A percentile compares a stretch with the other conserved stretches of the same genome.
These are phyloP conservation scores for Citrus mangshanensis DNA, from an alignment of 345 rosid genomes.

Conservation along the genomic window DNA sequence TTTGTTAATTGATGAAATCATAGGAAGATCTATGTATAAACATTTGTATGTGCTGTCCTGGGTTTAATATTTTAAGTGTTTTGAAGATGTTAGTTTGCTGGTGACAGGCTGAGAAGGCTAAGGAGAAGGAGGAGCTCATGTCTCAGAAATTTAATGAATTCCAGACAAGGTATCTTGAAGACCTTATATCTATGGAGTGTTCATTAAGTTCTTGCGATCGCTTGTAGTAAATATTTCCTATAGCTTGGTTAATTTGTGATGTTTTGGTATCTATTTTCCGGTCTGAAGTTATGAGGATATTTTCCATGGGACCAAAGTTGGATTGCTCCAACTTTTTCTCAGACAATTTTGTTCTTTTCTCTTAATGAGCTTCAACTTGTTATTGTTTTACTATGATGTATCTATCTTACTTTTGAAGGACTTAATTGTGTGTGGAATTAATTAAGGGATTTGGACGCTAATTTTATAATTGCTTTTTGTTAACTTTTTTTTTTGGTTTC, in stretches of 20 bases:
- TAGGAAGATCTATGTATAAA: background rate
- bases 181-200: background rate
- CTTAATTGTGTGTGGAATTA: background rate
- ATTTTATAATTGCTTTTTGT: background rate
- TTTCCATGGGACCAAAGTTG: background rate
- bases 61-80: background rate
- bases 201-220: background rate
- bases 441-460: background rate
- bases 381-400: background rate
- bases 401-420: background rate
- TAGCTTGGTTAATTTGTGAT: background rate
- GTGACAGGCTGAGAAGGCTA: constrained; percentile 93
- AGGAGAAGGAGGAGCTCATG: constrained; percentile 79
- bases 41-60: background rate
- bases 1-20: constrained; percentile 4
- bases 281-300: background rate
- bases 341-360: background rate
- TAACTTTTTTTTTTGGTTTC: background rate
- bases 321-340: background rate
- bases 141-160: constrained; percentile 53
- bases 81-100: constrained; percentile 14
- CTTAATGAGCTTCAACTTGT: background rate
- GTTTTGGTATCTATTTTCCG: background rate
- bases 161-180: constrained; percentile 49
- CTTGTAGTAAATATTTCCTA: background rate